Evolutionary conservation across 2,329 filamentous ascomycete genomes (phyloP), one percentile per base, ranked within the genome.

Genomic region (Coniochaeta pulveracea): DNA sequence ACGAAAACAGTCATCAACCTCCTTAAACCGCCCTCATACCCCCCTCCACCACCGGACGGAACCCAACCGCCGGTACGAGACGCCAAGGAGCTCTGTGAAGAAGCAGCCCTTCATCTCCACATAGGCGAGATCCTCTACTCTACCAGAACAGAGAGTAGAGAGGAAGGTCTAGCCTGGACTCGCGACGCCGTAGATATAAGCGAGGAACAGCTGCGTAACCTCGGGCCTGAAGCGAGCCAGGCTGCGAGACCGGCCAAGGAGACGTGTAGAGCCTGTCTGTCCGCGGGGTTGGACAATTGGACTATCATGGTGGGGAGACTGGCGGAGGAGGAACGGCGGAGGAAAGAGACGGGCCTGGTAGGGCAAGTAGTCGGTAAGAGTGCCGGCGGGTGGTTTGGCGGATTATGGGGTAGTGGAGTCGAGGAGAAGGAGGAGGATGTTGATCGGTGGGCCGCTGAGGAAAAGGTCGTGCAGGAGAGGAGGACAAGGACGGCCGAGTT

Each of bases 81-180:
- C 35, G 50, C 74, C 8, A 63, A 68, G 18, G 75, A 83, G 42
- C 69, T 72, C 23, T 95, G 88, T 55, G 80, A 91, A 43, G 88
- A 95, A 55, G 85, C 86, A 3, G 85, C 76, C 0, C 59, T 95
- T 10, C 86, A 85, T 65, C 70, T 86, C 16, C 91, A 94, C 55
- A 89, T 96, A 41, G 89, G 89, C 37, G 89, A 96, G 59, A 93
- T 96, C 33, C 69, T 96, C 19, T 95, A 82, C 54, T 73, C 84
- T 0, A 72, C 71, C 4, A 68, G 71, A n/a, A 58, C 63, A 4
- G 39, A 50, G 4, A 55, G 52, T 12, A 61, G 64, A 33, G 76
- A 84, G 31, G 78, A 81, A 39, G 89, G 86, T 1, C 64, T 95
- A 2, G 76, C 77, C 5, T 96, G 89, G 89, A 94, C 89, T 1